Evolutionary conservation across 2,329 filamentous ascomycete species (phyloP).

Genomic region (Claviceps capensis): DNA sequence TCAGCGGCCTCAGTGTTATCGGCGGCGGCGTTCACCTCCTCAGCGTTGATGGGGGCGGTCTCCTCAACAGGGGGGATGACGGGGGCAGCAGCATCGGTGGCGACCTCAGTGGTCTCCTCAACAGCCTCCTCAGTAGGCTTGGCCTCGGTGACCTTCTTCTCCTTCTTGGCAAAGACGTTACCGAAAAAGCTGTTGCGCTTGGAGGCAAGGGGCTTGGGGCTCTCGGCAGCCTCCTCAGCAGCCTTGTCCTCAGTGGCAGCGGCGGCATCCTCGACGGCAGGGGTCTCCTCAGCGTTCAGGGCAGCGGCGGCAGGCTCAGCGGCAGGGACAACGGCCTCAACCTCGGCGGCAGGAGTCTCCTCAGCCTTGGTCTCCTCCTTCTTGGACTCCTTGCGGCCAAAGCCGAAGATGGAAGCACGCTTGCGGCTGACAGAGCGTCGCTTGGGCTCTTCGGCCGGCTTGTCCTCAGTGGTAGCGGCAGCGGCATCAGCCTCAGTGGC

Average conservation of each 20-base stretch:
- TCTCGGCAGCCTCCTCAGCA: constrained; percentile 25
- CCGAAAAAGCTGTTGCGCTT: constrained; percentile 48
- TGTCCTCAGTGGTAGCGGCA: constrained; percentile 20
- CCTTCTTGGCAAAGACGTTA: constrained; percentile 36
- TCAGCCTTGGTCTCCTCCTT: constrained; percentile 22
- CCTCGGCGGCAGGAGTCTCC: constrained; percentile 19
- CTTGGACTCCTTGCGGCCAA: constrained; percentile 38
- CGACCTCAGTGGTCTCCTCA: constrained; percentile 29
- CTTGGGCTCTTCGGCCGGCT: constrained; percentile 38
- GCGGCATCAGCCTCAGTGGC: constrained; percentile 15
- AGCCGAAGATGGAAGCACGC: constrained; percentile 50
- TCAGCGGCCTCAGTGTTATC: constrained; percentile 37
- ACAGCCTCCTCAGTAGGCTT: constrained; percentile 26
- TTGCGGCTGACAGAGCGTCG: constrained; percentile 51
- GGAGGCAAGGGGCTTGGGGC: constrained; percentile 31
- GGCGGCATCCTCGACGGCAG: constrained; percentile 21
- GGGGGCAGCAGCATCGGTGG: constrained; percentile 38
- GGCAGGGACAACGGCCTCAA: constrained; percentile 19
- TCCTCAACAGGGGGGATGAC: constrained; percentile 47
- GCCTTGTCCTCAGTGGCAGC: constrained; percentile 17
- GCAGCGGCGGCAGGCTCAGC: constrained; percentile 22
- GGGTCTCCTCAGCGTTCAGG: constrained; percentile 21
- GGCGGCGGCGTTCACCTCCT: constrained; percentile 38
- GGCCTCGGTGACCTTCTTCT: constrained; percentile 44
- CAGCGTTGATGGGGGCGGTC: constrained; percentile 40